Percentiles rank a stretch among this genome's conserved stretches.
phyloP scores from a whole-genome alignment of 768 basidiomycete genomes.

The Termitomyces sp. region DNA sequence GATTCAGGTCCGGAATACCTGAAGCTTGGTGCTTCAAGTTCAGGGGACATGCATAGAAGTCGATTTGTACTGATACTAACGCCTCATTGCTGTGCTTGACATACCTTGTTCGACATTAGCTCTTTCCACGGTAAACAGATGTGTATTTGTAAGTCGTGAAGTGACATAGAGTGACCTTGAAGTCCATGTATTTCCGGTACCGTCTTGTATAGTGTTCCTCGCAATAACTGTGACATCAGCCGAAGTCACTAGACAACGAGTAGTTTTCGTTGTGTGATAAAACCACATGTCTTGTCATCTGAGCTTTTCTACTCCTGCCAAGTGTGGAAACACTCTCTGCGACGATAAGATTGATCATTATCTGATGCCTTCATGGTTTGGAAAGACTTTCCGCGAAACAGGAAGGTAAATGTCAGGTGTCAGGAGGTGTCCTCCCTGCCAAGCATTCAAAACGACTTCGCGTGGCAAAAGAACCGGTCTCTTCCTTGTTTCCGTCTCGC shows the following conservation, averaged over 20 bases:
- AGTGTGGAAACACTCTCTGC: background rate
- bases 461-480: background rate
- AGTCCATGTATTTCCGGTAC: background rate
- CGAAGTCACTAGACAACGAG: no score
- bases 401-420: background rate
- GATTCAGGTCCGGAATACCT: background rate
- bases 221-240: no score
- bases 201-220: background rate
- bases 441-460: conserved; percentile 1
- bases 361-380: background rate
- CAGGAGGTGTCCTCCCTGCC: background rate
- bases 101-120: background rate
- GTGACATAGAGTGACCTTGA: background rate
- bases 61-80: background rate
- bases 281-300: no score
- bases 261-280: no score
- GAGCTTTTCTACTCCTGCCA: no score
- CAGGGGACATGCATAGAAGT: background rate
- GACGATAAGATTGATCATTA: background rate
- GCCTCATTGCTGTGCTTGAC: background rate
- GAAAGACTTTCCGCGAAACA: background rate
- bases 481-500: background rate
- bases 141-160: no score
- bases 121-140: background rate
- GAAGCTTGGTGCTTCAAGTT: background rate